Percentiles rank a stretch among this genome's conserved stretches.
phyloP scores from a whole-genome alignment of 208 protist genomes.

The Wallacemonas sp. region DNA sequence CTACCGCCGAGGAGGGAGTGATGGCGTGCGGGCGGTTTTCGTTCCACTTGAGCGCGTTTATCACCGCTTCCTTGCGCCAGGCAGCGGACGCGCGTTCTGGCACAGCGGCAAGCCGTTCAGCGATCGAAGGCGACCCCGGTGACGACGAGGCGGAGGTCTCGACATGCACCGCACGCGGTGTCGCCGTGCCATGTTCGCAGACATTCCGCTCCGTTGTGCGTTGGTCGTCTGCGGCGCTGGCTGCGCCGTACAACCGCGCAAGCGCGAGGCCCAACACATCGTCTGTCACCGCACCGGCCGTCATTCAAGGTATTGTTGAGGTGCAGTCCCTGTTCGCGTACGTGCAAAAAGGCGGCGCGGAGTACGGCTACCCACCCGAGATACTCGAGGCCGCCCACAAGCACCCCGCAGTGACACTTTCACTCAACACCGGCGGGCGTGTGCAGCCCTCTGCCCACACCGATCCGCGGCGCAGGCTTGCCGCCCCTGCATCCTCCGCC shows the following conservation, averaged over 20 bases:
- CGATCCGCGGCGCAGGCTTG: too few relatives aligned
- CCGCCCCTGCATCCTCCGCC: background rate
- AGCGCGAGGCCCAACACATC: too few relatives aligned
- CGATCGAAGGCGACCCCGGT: too few relatives aligned
- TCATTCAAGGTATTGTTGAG: slow-evolving; percentile 1
- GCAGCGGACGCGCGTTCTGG: background rate
- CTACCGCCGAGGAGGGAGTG: too few relatives aligned
- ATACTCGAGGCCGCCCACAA: background rate
- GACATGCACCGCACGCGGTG: too few relatives aligned
- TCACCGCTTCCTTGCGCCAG: background rate
- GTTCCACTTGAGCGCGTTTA: background rate
- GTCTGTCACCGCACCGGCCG: too few relatives aligned
- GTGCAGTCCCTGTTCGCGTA: background rate
- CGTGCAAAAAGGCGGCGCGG: background rate
- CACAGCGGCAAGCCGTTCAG: too few relatives aligned
- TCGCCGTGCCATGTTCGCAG: background rate
- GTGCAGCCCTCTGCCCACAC: background rate
- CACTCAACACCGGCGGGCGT: background rate
- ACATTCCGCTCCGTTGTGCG: background rate
- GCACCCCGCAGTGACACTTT: background rate
- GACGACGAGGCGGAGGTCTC: too few relatives aligned
- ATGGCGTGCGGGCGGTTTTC: background rate
- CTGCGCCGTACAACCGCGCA: too few relatives aligned
- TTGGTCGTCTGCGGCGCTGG: background rate
- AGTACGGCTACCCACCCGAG: background rate